These are phyloP conservation scores for Cyclotella kingstonii DNA, from an alignment of 108 stramenopile genomes.

Conservation along the genomic window DNA sequence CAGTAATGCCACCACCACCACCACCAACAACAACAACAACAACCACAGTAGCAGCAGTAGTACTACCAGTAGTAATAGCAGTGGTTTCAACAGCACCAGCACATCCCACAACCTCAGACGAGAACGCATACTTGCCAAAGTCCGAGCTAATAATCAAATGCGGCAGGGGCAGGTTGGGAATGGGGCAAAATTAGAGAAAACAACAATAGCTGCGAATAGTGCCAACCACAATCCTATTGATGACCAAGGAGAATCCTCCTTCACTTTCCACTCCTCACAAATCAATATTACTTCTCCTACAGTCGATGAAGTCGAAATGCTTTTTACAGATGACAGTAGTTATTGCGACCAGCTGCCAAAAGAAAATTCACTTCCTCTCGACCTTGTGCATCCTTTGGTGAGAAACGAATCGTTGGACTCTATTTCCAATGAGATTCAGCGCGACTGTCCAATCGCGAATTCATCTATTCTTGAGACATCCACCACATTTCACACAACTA, in stretches of 20 bases:
- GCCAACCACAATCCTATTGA: background rate
- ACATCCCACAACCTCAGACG: too few relatives aligned
- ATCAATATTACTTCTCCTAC: conserved; percentile 19
- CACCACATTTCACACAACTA: too few relatives aligned
- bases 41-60: background rate
- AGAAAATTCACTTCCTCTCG: background rate
- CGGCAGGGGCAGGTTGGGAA: too few relatives aligned
- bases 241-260: background rate
- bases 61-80: too few relatives aligned
- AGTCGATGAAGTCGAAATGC: conserved; percentile 32
- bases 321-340: conserved; percentile 18
- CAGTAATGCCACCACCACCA: background rate
- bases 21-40: background rate
- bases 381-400: background rate
- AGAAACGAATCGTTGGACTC: background rate
- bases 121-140: too few relatives aligned
- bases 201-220: background rate
- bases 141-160: too few relatives aligned
- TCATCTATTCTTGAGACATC: too few relatives aligned
- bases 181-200: too few relatives aligned
- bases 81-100: too few relatives aligned
- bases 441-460: too few relatives aligned
- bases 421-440: background rate
- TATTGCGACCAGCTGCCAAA: background rate
- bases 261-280: background rate